These are phyloP conservation scores for Neonectria coccinea DNA, from an alignment of 2,329 filamentous ascomycete species.

Conservation along the genomic window DNA sequence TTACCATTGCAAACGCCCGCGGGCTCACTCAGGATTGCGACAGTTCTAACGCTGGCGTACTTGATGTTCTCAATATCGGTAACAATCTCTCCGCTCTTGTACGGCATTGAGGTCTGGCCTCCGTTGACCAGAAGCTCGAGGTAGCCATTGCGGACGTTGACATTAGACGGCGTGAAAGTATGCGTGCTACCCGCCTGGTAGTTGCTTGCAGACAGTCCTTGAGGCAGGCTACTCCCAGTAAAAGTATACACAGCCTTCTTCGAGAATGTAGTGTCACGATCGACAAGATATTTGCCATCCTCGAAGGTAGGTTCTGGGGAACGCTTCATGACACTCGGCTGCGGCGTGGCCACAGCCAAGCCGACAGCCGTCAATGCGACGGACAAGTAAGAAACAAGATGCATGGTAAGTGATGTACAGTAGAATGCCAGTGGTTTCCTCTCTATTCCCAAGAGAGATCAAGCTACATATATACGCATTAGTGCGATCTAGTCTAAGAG, in stretches of 20 bases:
- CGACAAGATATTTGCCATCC: constrained; percentile 42
- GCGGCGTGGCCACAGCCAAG: constrained; percentile 26
- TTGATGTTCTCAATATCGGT: constrained; percentile 45
- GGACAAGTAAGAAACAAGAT: constrained; percentile 34
- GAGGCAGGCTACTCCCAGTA: constrained; percentile 36
- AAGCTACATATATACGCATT: constrained; percentile 18
- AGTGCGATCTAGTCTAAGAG: neutral
- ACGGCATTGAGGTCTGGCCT: constrained; percentile 42
- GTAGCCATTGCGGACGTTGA: constrained; percentile 43
- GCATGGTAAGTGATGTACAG: constrained; percentile 21
- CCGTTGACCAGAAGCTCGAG: constrained; percentile 46
- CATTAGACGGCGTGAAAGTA: constrained; percentile 28
- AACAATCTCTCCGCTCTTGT: constrained; percentile 40
- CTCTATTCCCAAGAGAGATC: neutral
- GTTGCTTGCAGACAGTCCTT: constrained; percentile 40
- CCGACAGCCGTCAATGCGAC: constrained; percentile 30
- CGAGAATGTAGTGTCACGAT: constrained; percentile 33
- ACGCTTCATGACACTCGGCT: constrained; percentile 23
- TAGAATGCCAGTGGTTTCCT: neutral
- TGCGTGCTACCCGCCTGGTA: constrained; percentile 22
- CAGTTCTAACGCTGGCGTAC: constrained; percentile 47
- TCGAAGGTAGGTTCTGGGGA: constrained; percentile 34
- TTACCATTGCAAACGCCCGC: constrained; percentile 49
- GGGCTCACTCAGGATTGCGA: constrained; percentile 46
- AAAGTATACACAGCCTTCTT: constrained; percentile 43